Percentiles rank a stretch among this genome's conserved stretches.
Conservation (phyloP, 495 filamentous ascomycete genomes). For the Aspergillus egyptiacus region DNA sequence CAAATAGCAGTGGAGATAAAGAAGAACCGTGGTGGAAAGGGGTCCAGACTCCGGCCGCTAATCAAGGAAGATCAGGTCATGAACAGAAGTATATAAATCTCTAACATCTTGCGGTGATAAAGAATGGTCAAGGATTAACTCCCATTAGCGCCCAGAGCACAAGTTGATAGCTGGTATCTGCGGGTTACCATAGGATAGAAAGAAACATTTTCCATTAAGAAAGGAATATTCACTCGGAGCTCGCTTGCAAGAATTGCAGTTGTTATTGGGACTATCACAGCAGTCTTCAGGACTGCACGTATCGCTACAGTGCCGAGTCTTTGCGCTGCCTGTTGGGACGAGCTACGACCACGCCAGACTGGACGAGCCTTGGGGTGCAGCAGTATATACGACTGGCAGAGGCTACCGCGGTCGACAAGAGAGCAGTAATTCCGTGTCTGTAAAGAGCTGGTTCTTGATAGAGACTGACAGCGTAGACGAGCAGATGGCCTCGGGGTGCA, state of each 20-base stretch:
- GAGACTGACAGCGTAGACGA: no score
- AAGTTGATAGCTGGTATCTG: no score
- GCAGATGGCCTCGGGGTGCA: no score
- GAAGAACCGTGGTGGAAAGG: no score
- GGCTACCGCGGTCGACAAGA: not conserved
- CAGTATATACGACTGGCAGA: conserved; percentile 10
- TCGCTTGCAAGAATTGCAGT: conserved; percentile 2
- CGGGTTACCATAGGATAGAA: not conserved
- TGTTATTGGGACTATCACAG: conserved; percentile 14
- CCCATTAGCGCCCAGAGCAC: no score
- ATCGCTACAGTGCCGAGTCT: conserved; percentile 17
- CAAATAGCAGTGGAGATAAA: no score
- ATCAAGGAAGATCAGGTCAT: no score
- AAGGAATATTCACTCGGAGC: not conserved
- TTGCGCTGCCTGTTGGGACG: conserved; percentile 15
- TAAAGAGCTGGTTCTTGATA: not conserved
- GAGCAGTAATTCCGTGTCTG: conserved; percentile 4
- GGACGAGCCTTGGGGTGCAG: not conserved
- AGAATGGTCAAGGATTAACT: no score
- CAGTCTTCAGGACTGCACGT: conserved; percentile 16
- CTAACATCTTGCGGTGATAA: no score
- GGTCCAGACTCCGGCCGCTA: no score
- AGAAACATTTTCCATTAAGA: not conserved
- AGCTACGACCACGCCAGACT: conserved; percentile 2
- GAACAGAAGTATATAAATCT: no score